These are phyloP conservation scores for Plasmodium adleri DNA, from an alignment of 169 alveolate genomes.

Conservation along the genomic window DNA sequence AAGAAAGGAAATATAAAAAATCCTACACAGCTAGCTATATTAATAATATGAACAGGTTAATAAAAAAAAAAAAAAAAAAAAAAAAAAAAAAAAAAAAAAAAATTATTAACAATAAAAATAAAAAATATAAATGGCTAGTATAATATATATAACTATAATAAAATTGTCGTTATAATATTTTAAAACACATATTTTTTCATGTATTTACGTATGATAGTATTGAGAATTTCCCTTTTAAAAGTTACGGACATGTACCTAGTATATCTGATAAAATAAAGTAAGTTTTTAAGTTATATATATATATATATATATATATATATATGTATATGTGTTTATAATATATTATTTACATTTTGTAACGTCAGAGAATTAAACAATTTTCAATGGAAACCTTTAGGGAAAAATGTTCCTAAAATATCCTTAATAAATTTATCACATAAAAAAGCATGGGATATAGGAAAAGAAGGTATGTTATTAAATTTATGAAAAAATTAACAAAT, in stretches of 20 bases:
- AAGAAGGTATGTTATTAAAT: conserved; percentile 34
- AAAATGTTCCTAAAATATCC: conserved; percentile 52
- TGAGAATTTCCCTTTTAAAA: conserved; percentile 49
- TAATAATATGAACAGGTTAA: conserved; percentile 71
- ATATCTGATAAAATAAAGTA: conserved; percentile 34
- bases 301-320: neutral
- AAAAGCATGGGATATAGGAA: conserved; percentile 76
- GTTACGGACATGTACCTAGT: conserved; percentile 16
- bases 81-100: neutral
- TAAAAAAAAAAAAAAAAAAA: conserved; percentile 21
- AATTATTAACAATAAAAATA: neutral
- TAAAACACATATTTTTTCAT: too few relatives aligned
- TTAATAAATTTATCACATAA: conserved; percentile 52
- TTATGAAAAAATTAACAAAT: neutral
- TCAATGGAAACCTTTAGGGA: conserved; percentile 66
- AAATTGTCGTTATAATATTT: too few relatives aligned
- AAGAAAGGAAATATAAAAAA: conserved; percentile 35
- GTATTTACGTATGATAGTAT: conserved; percentile 11
- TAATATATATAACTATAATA: too few relatives aligned
- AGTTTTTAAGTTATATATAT: neutral
- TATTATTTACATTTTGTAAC: neutral
- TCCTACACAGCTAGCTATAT: conserved; percentile 56
- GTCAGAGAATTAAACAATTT: conserved; percentile 14
- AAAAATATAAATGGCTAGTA: too few relatives aligned
- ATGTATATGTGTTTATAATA: neutral